A percentile compares a stretch with the other conserved stretches of the same genome.
phyloP scores from a whole-genome alignment of 495 filamentous ascomycete species.

The Chaetomium cochliodes region DNA sequence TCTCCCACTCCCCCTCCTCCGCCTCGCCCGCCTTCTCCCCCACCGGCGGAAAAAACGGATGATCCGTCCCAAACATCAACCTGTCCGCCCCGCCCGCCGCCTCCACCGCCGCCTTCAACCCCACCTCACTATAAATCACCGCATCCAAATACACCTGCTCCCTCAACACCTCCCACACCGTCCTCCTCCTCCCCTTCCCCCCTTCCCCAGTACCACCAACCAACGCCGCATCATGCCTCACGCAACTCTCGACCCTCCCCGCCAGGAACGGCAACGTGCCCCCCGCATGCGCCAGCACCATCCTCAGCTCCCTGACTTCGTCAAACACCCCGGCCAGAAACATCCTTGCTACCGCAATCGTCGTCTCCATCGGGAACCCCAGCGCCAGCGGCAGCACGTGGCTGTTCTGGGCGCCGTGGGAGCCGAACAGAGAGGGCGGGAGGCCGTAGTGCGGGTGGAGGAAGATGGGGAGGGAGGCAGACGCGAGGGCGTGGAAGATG shows the following conservation, averaged over 20 bases:
- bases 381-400: constrained; percentile 85
- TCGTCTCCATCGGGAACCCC: constrained; percentile 92
- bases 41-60: constrained; percentile 92
- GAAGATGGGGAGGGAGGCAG: constrained; percentile 66
- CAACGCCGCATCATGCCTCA: constrained; percentile 74
- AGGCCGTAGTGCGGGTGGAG: constrained; percentile 94
- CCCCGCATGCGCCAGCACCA: constrained; percentile 85
- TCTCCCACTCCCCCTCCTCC: constrained; percentile 70
- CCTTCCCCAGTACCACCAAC: constrained; percentile 51
- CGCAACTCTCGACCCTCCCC: constrained; percentile 83
- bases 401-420: constrained; percentile 64
- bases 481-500: constrained; percentile 67
- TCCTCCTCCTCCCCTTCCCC: constrained; percentile 35
- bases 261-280: constrained; percentile 88
- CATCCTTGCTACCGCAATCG: constrained; percentile 88
- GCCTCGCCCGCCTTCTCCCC: constrained; percentile 48
- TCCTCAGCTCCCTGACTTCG: constrained; percentile 62
- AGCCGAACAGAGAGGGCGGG: constrained; percentile 73
- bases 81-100: constrained; percentile 64
- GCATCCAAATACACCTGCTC: constrained; percentile 92
- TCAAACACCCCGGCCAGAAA: constrained; percentile 82
- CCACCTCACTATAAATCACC: constrained; percentile 74
- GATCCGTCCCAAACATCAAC: constrained; percentile 84
- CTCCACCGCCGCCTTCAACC: constrained; percentile 69
- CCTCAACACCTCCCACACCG: constrained; percentile 76